Conservation (phyloP, 495 filamentous ascomycete genomes). For the Bacidia gigantensis region DNA sequence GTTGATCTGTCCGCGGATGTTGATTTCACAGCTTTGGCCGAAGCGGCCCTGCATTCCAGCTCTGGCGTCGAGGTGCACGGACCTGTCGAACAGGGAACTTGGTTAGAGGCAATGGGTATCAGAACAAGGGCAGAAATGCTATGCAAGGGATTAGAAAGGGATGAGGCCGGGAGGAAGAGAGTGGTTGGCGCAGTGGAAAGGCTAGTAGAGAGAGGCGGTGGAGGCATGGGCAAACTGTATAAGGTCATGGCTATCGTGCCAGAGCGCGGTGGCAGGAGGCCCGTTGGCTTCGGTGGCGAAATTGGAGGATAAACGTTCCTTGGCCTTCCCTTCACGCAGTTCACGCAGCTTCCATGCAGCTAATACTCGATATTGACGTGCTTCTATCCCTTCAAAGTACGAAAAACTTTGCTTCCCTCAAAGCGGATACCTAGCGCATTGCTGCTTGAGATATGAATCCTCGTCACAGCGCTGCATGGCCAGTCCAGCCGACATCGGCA, state of each 20-base stretch:
- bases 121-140: constrained; percentile 60
- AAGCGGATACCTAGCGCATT: no score
- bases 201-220: constrained; percentile 60
- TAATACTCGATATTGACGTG: no score
- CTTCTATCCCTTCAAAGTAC: no score
- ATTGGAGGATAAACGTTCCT: no score
- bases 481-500: no score
- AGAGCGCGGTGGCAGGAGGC: constrained; percentile 55
- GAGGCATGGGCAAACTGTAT: constrained; percentile 87
- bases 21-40: constrained; percentile 74
- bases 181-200: constrained; percentile 65
- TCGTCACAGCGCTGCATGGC: no score
- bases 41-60: constrained; percentile 59
- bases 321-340: no score
- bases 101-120: constrained; percentile 68
- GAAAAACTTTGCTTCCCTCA: no score
- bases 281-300: constrained; percentile 85
- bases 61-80: constrained; percentile 82
- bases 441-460: no score
- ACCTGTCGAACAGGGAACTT: constrained; percentile 73
- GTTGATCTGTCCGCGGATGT: constrained; percentile 86
- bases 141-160: constrained; percentile 28
- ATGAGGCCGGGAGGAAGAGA: constrained; percentile 35
- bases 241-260: constrained; percentile 87
- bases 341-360: no score